Evolutionary conservation across 805 yeast genomes (phyloP), one percentile per base, ranked within the genome.

Genomic region (Saccharomycopsis schoenii): DNA sequence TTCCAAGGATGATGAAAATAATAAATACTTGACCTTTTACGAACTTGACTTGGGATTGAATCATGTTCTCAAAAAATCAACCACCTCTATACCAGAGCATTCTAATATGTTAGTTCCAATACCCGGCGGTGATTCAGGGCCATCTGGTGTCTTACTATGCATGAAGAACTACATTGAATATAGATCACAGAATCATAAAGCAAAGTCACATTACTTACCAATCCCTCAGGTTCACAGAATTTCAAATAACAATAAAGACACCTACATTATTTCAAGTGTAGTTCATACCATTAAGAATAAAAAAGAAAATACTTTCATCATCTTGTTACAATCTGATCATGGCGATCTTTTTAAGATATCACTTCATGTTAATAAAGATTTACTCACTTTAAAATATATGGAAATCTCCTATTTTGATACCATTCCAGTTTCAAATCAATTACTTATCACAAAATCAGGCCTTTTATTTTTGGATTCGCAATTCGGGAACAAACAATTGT

Each of bases 31-130:
- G 58, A 80, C 82, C 2, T 87, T 82, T 69, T 93, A 93, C 72
- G 93, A 89, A 68, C 73, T 92, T 29, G 97, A 94, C 70, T 78
- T 89, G 50, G 97, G 97, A 0, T 74, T 93, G 56, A 92, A 92
- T 68, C 88, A 86, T 69, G 80, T 92, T 1, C 77, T 87, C 0
- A 80, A 79, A 61, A 77, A 77, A 65, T 77, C 72, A 72, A 68
- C 79, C n/a, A 78, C 71, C 51, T 69, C 63, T 8, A 71, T 83
- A 1, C 68, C 72, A 1, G 65, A 65, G 25, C 62, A 77, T 1
- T 74, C 92, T 0, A 81, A 77, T 63, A 74, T 80, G 60, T 62
- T 92, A 6, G 64, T 89, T n/a, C 75, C 85, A 0, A 75, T 91
- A 15, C 97, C 97, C 0, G 88, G 86, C 2, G 85, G 83, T 8